A percentile compares a stretch with the other conserved stretches of the same genome.
Evolutionary conservation across 2,329 filamentous ascomycete genomes (phyloP).

Genomic region (Phyllosticta paracitricarpa): DNA sequence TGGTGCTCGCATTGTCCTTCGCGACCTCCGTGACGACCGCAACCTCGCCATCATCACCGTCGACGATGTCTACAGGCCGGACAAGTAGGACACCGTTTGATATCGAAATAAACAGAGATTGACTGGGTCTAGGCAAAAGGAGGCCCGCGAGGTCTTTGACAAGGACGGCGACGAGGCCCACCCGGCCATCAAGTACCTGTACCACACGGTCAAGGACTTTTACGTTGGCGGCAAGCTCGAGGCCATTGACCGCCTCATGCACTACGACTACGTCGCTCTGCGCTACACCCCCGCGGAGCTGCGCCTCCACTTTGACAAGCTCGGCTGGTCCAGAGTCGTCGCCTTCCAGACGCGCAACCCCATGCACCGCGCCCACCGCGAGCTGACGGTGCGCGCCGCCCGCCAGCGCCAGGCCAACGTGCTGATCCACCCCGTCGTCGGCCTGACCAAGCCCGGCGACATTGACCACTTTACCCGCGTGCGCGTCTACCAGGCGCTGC

Average conservation of each 20-base stretch:
- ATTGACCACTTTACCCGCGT: constrained; percentile 99
- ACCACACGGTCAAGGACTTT: constrained; percentile 69
- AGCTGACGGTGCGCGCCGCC: constrained; percentile 93
- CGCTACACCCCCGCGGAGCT: constrained; percentile 93
- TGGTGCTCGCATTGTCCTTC: constrained; percentile 74
- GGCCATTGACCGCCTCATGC: constrained; percentile 87
- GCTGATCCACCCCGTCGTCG: constrained; percentile 96
- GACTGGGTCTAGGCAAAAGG: constrained; percentile 54
- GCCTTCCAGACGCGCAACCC: constrained; percentile 97
- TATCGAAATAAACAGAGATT: constrained; percentile 15
- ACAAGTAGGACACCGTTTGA: constrained; percentile 57
- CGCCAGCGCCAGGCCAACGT: constrained; percentile 96
- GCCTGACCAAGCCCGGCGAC: constrained; percentile 96
- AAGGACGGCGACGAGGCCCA: constrained; percentile 66
- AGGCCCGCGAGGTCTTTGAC: constrained; percentile 91
- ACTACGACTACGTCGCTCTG: constrained; percentile 97
- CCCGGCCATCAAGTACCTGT: constrained; percentile 85
- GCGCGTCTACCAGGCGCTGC: constrained; percentile 92
- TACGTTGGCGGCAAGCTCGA: constrained; percentile 96
- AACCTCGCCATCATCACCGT: constrained; percentile 93
- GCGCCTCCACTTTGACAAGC: constrained; percentile 96
- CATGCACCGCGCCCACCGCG: constrained; percentile 97
- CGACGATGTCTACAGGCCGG: constrained; percentile 87
- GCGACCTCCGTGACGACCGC: constrained; percentile 91
- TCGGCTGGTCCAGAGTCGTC: constrained; percentile 94